Base-by-base conservation (phyloP, 331 rosid genomes). In the Malus hybrid region DNA sequence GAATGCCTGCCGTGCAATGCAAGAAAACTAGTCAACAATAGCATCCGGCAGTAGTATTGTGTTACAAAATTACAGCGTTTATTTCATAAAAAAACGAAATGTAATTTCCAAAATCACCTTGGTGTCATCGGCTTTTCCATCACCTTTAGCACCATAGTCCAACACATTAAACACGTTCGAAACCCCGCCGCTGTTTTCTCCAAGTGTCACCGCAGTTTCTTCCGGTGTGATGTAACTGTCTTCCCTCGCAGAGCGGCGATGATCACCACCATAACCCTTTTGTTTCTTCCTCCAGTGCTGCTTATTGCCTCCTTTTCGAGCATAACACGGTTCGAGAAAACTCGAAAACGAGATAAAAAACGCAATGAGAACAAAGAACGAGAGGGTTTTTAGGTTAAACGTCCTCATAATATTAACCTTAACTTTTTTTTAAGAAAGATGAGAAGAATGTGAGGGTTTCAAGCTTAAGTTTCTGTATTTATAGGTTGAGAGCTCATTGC, bases 61-160 rank as follows among this genome's bases (percentile, higher is more conserved):
- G 56, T 50, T 50, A 50, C 56, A 15, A 20, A n/a, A n/a, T 56
- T 19, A 56, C 1, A 20, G 62, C 56, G 7, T 50, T 50, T 5
- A 50, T 50, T 50, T 50, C 56, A 50, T 50, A 15, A 50, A 50
- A 50, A 36, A 50, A 9, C 3, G 68, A 15, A 3, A 29, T 63
- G 36, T 31, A 59, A 6, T 9, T 19, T 24, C 1, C 46, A 56
- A 73, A 7, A 16, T 81, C 54, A 93, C 98, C 97, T 89, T 84
- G 4, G 98, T 90, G 76, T 93, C 98, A 66, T 93, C 98, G 13
- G 85, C 69, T 46, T 16, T 63, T 29, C 98, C 98, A 82, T 93
- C 92, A 5, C 98, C 98, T 75, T 90, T 90, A 31, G 98, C 98
- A 61, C 93, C 97, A 73, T 74, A 90, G 64, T 86, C 73, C 79